Evolutionary conservation across 352 stramenopile species (phyloP).

Genomic region (Phytophthora pluvialis): DNA sequence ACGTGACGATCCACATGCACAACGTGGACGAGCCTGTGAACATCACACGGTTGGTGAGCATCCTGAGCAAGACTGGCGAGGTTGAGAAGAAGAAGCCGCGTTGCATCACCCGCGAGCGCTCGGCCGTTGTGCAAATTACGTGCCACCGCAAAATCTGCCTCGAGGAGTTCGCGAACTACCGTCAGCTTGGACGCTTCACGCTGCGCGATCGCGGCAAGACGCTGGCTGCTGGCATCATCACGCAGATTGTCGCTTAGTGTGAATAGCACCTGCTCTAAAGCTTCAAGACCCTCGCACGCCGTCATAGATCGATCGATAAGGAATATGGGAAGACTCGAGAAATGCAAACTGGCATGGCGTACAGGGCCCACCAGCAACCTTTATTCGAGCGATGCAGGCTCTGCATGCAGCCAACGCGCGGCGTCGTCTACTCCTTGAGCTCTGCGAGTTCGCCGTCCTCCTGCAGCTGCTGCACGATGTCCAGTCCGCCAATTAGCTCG

Average conservation of each 20-base stretch:
- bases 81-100: constrained; percentile 85
- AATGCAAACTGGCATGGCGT: neutral
- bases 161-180: constrained; percentile 81
- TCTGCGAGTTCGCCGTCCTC: constrained; percentile 85
- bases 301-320: constrained; percentile 27
- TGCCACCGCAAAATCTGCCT: constrained; percentile 78
- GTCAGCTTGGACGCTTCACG: constrained; percentile 85
- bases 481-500: constrained; percentile 97
- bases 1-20: constrained; percentile 87
- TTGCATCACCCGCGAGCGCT: constrained; percentile 87
- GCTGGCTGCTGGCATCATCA: constrained; percentile 86
- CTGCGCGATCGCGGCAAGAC: constrained; percentile 84
- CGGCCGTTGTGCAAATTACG: constrained; percentile 86
- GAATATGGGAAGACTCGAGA: constrained; percentile 16
- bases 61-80: constrained; percentile 73
- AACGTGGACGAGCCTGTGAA: constrained; percentile 87
- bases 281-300: constrained; percentile 7
- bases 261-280: constrained; percentile 1
- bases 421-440: constrained; percentile 70
- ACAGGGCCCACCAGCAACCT: constrained; percentile 1
- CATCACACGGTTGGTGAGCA: constrained; percentile 80
- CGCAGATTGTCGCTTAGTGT: constrained; percentile 73
- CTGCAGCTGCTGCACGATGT: constrained; percentile 97
- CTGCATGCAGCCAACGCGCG: neutral
- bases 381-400: constrained; percentile 17